Evolutionary conservation across 2,329 filamentous ascomycete species (phyloP).

Genomic region (Penicillium sp.): DNA sequence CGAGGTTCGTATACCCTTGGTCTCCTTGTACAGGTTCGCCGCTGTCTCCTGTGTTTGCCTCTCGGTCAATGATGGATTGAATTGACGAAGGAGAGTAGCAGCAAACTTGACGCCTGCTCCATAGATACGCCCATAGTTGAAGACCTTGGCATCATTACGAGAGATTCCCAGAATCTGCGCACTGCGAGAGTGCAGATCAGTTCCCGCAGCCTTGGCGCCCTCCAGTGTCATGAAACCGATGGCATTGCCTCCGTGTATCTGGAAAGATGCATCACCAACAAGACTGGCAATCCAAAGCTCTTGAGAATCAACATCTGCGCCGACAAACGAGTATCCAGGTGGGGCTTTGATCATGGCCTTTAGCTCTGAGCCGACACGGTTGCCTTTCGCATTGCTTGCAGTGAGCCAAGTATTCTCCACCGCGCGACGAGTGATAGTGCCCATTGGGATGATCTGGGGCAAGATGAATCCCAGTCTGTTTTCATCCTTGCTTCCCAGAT

Average conservation of each 20-base stretch:
- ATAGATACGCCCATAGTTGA: slow-evolving; percentile 98
- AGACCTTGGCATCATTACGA: slow-evolving; percentile 92
- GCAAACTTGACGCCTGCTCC: slow-evolving; percentile 96
- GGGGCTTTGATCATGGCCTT: slow-evolving; percentile 97
- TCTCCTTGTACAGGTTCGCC: slow-evolving; percentile 77
- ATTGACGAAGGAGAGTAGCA: slow-evolving; percentile 83
- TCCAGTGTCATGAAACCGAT: slow-evolving; percentile 99
- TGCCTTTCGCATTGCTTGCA: slow-evolving; percentile 93
- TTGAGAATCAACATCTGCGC: slow-evolving; percentile 95
- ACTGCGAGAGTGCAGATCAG: slow-evolving; percentile 91
- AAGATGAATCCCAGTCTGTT: slow-evolving; percentile 75
- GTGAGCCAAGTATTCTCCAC: slow-evolving; percentile 99
- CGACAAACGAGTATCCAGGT: slow-evolving; percentile 87
- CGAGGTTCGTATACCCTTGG: slow-evolving; percentile 84
- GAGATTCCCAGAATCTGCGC: slow-evolving; percentile 91
- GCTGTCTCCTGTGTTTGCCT: slow-evolving; percentile 74
- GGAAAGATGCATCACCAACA: slow-evolving; percentile 91
- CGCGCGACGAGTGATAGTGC: slow-evolving; percentile 88
- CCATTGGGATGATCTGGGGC: slow-evolving; percentile 96
- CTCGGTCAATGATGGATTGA: slow-evolving; percentile 83
- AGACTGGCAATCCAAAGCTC: slow-evolving; percentile 98
- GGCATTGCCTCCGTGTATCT: slow-evolving; percentile 92
- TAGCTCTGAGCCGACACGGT: slow-evolving; percentile 91
- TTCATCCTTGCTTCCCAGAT: slow-evolving; percentile 18
- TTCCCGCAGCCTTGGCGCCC: slow-evolving; percentile 89